Conservation (phyloP, 768 basidiomycete species). For the Crucibulum laeve region DNA sequence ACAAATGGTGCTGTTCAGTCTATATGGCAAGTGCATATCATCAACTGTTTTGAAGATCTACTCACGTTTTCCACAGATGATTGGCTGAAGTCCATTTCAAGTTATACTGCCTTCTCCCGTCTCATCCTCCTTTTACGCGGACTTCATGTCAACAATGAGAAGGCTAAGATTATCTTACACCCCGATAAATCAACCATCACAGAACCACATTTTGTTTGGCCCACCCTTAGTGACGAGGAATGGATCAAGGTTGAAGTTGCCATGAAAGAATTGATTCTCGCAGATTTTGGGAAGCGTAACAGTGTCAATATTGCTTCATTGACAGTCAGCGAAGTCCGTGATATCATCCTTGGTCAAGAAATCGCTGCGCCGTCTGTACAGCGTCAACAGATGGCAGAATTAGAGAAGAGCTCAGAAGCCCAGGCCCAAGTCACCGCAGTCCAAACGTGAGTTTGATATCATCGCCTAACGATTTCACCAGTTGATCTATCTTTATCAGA, state of each 20-base stretch:
- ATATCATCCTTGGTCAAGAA: constrained; percentile 98
- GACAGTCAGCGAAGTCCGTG: constrained; percentile 94
- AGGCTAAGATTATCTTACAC: constrained; percentile 96
- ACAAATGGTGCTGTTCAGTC: constrained; percentile 97
- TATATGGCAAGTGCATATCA: constrained; percentile 60
- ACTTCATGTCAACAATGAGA: constrained; percentile 98
- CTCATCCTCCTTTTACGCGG: constrained; percentile 96
- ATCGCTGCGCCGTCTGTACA: constrained; percentile 95
- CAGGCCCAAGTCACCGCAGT: constrained; percentile 93
- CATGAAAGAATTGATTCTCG: constrained; percentile 94
- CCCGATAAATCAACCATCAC: constrained; percentile 97
- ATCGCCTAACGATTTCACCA: not conserved
- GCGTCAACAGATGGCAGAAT: constrained; percentile 98
- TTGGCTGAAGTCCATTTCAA: constrained; percentile 98
- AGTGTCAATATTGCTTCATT: constrained; percentile 98
- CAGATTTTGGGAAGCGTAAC: constrained; percentile 99
- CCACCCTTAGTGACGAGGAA: constrained; percentile 86
- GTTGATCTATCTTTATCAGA: constrained; percentile 24
- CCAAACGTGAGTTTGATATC: constrained; percentile 58
- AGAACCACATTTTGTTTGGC: constrained; percentile 98
- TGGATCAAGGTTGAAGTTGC: constrained; percentile 99
- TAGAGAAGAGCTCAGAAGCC: constrained; percentile 95
- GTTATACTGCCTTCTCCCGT: constrained; percentile 98
- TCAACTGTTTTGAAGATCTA: constrained; percentile 3
- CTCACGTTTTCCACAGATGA: constrained; percentile 57